Base-by-base conservation (phyloP, 2,329 filamentous ascomycete genomes). In the Periglandula ipomoeae region DNA sequence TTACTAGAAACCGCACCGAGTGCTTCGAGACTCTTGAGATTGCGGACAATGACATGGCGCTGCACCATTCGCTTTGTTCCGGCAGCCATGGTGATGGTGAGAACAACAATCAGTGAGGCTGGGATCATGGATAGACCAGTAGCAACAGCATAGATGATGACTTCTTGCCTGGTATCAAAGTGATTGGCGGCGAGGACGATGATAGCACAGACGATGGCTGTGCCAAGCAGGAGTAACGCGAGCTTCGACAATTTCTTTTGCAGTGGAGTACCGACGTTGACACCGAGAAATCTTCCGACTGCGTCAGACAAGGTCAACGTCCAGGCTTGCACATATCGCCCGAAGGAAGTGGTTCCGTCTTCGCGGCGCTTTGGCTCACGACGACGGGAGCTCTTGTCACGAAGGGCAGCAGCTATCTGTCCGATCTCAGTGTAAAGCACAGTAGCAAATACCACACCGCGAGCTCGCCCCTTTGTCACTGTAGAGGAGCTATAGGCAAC, bases 231-330 rank as follows among this genome's bases (percentile, higher is more conserved):
- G 2, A 82, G 64, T 23, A 85, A 74, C 5, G 84, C 84, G 49
- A 88, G 76, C 63, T 84, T 82, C 58, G 80, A 83, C 43, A 87
- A 68, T 61, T 83, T 85, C 55, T 76, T 77, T 62, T 86, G 82
- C 27, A 88, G 70, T 1, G 84, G 84, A 11, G 84, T 87, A 35
- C 84, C 84, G 27, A 79, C 66, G 35, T 64, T 67, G 51, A 71
- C 61, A 43, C 70, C 75, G 46, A 78, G 74, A 59, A 77, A 71
- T 53, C 70, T 65, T 19, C 69, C 69, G 43, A 65, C 55, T 17
- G 64, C 65, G 47, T 65, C 60, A 7, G 58, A 59, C 6, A 61
- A 54, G 5, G 69, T 71, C 30, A 70, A 53, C 0, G 58, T 58
- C 64, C 64, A 69, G 1, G 68, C 65, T 46, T 69, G 54, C 26